These are phyloP conservation scores for Trichoderma hamatum DNA, from an alignment of 2,329 filamentous ascomycete species.

Conservation along the genomic window DNA sequence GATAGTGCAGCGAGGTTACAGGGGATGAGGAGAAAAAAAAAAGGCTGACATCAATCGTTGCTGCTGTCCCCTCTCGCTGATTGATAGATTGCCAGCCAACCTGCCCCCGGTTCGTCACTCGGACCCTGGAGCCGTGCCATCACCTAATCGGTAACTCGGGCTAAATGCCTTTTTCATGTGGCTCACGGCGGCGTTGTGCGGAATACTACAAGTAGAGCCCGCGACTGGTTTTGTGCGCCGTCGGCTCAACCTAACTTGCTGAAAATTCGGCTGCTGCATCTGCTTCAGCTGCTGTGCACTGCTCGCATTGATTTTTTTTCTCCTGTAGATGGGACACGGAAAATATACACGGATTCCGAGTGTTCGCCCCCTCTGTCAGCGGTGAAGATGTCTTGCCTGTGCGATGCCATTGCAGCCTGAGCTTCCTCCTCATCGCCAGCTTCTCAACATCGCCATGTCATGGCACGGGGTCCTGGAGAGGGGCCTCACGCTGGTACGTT, in stretches of 20 bases:
- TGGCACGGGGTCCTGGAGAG: slow-evolving; percentile 25
- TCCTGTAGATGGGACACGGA: not conserved
- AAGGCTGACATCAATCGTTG: slow-evolving; percentile 5
- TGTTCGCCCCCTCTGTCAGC: slow-evolving; percentile 2
- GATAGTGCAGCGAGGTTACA: slow-evolving; percentile 4
- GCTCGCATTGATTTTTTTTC: not conserved
- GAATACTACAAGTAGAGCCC: slow-evolving; percentile 16
- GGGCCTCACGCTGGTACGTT: slow-evolving; percentile 21
- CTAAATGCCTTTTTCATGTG: slow-evolving; percentile 1
- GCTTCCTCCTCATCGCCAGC: slow-evolving; percentile 17
- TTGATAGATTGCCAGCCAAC: slow-evolving; percentile 4
- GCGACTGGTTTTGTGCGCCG: slow-evolving; percentile 5
- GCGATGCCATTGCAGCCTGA: slow-evolving; percentile 21
- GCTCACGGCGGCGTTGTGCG: slow-evolving; percentile 12
- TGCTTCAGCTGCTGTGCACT: not conserved
- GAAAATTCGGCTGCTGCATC: not conserved
- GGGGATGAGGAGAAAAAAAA: not conserved
- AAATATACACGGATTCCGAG: not conserved
- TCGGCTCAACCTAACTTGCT: slow-evolving; percentile 4
- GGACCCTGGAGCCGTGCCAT: slow-evolving; percentile 6
- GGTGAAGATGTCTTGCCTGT: slow-evolving; percentile 25
- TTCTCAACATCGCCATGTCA: slow-evolving; percentile 18
- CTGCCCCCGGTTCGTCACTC: not conserved
- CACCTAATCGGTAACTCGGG: not conserved
- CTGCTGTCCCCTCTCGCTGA: slow-evolving; percentile 7